phyloP scores from a whole-genome alignment of 1,284 basidiomycete genomes.

The Mycena sp. region DNA sequence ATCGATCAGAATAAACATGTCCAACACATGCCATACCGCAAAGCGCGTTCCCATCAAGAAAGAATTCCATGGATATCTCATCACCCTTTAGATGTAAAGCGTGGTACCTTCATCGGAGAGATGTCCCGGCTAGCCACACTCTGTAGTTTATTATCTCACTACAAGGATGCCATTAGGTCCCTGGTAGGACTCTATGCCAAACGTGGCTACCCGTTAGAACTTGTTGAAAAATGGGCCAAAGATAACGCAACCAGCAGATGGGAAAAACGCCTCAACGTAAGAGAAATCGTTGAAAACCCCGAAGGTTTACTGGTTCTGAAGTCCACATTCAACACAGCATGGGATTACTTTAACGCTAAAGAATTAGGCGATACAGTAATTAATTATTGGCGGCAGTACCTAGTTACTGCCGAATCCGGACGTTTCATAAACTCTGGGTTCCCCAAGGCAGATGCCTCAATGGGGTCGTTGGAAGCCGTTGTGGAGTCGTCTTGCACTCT shows the following conservation, averaged over 20 bases:
- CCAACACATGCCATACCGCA: constrained; percentile 46
- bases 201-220: constrained; percentile 44
- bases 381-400: constrained; percentile 37
- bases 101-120: constrained; percentile 51
- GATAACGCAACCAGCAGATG: constrained; percentile 36
- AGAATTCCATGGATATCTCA: constrained; percentile 50
- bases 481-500: too few species aligned
- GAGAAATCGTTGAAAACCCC: neutral
- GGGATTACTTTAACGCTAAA: constrained; percentile 43
- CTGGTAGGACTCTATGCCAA: constrained; percentile 43
- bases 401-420: constrained; percentile 19
- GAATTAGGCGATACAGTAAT: constrained; percentile 40
- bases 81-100: constrained; percentile 51
- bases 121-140: constrained; percentile 50
- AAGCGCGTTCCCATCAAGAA: constrained; percentile 48
- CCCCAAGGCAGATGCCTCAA: too few species aligned
- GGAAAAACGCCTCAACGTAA: constrained; percentile 34
- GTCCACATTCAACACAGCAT: constrained; percentile 32
- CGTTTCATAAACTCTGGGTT: neutral
- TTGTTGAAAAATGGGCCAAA: constrained; percentile 38
- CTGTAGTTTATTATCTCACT: constrained; percentile 43
- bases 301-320: constrained; percentile 40
- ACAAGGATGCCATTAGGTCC: constrained; percentile 41
- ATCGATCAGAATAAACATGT: constrained; percentile 35
- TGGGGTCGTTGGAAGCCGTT: too few species aligned